Percentiles rank a stretch among this genome's conserved stretches.
phyloP scores from a whole-genome alignment of 2,329 filamentous ascomycete species.

The Pezicula rhizophila region DNA sequence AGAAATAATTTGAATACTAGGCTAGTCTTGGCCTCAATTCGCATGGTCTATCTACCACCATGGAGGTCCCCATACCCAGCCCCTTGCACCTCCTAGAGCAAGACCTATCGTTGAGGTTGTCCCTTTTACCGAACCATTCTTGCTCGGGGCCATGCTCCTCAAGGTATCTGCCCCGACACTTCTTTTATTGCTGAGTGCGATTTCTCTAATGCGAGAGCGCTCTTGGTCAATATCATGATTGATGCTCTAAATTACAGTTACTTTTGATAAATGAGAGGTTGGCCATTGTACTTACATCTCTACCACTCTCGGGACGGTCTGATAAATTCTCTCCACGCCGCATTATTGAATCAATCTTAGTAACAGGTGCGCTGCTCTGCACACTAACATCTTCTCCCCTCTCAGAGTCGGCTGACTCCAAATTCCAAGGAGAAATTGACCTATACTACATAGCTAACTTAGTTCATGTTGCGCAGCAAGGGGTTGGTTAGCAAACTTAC shows the following conservation, averaged over 20 bases:
- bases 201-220: conserved; percentile 11
- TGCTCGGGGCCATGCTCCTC: conserved; percentile 17
- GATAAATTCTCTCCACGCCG: no score
- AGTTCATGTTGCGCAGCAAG: no score
- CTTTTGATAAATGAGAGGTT: not conserved
- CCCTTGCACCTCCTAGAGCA: conserved; percentile 1
- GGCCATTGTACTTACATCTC: not conserved
- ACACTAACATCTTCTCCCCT: no score
- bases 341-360: no score
- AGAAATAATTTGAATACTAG: no score
- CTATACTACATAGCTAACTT: no score
- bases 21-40: no score
- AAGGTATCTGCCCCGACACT: conserved; percentile 17
- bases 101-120: conserved; percentile 5
- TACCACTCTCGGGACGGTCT: not conserved
- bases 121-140: conserved; percentile 4
- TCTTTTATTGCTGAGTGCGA: conserved; percentile 17
- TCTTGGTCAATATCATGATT: conserved; percentile 4
- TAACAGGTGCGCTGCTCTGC: no score
- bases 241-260: no score
- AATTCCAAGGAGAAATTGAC: no score
- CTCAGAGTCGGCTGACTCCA: no score
- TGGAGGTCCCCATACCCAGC: conserved; percentile 7
- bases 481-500: no score
- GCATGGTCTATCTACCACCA: conserved; percentile 7